Base-by-base conservation (phyloP, 805 yeast genomes). In the Ogataea ganodermae region DNA sequence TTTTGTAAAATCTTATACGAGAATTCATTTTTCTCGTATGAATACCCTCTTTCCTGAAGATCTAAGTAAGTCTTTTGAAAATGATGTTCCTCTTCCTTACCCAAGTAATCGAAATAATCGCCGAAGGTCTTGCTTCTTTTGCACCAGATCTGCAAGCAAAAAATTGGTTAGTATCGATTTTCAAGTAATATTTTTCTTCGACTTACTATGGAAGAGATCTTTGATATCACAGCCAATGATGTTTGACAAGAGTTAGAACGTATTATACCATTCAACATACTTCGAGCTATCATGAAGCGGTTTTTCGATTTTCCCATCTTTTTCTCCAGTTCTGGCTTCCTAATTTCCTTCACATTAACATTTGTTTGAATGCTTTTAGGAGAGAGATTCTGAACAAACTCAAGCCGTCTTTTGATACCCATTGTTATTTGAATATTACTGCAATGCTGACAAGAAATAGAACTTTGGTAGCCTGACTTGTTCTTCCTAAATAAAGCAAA, bases 151-250 rank as follows among this genome's bases (percentile, higher is more conserved):
- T 50, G 14, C 9, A 7, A 16, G n/a, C 4, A n/a, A 3, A 6
- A 4, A 4, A 4, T 4, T 9, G 8, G 17, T 30, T 30, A 33
- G 23, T 33, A 20, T 7, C 27, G 10, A 8, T 23, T 10, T 24
- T 7, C 10, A 7, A 24, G 27, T 10, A 24, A 24, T 7, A 24
- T 24, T 7, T 7, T 24, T 7, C 27, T 24, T 24, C 27, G 13
- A 51, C 58, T 46, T 41, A 54, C 58, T 10, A 44, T 30, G 1
- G 58, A 54, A 1, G 55, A 51, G 9, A 51, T 23, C 39, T 48
- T 51, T 2, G 58, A 54, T 4, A 46, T 41, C 4, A 48, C 27
- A 8, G 45, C 42, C 14, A 51, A 39, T 2, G 45, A 40, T 6
- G 30, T 24, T 4, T 9, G 24, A 22, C 16, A 12, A 1, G 4